Evolutionary conservation across 306 rosid species (phyloP), one percentile per base, ranked within the genome.

Genomic region (Castanospermum australe): DNA sequence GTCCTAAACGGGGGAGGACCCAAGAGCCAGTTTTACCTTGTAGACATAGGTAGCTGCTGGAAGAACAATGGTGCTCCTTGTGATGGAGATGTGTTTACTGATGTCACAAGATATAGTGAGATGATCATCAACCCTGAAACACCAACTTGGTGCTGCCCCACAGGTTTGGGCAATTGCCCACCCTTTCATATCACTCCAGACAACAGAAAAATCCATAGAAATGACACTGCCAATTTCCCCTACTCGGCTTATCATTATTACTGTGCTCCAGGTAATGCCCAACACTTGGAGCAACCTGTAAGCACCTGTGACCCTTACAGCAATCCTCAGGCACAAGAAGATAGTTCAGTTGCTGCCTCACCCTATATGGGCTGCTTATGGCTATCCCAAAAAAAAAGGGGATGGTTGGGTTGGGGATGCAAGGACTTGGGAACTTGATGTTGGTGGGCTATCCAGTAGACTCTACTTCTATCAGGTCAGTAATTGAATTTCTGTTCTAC

Each of bases 311-410:
- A 90, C 63, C 87, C 90, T 45, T 90, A 88, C 61, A 88, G 94
- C 70, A 90, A 90, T 73, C 92, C 94, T 62, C 90, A 88, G 81
- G 88, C 90, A 8, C 94, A 90, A 79, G 94, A 90, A 90, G 86
- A 79, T 90, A 5, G 59, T 90, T 25, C 94, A 90, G 83, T 44
- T 90, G 82, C 73, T 86, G 57, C 92, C 92, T 74, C 92, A 90
- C 66, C 94, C 92, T 38, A 78, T 86, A 0, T 90, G 94, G 94
- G 81, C 60, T 4, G 75, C 78, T 22, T 90, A 88, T 50, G 89
- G 94, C 66, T 88, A 86, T 44, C 94, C 94, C 11, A 81, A 88
- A 41, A 81, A 88, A 38, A 55, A 79, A 38, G 90, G 92, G 7
- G 86, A 84, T 6, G 94, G 92, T 50, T 90, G 94, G 94, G 56